Conservation (phyloP, 495 filamentous ascomycete species). For the Penicillium parvum region DNA sequence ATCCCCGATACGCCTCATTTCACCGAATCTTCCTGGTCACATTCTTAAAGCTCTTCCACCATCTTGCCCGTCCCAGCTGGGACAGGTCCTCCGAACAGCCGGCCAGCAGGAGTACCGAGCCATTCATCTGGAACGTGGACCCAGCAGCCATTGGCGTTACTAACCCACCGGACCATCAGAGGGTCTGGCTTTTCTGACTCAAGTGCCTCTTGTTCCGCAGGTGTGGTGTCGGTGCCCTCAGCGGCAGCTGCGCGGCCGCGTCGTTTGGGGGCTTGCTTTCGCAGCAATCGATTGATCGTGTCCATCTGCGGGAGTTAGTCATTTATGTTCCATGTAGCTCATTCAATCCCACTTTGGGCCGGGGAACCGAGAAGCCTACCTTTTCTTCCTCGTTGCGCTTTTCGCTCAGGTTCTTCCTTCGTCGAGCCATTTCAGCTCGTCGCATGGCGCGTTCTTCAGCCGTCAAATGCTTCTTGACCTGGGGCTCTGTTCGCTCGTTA, state of each 20-base stretch:
- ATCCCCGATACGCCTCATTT: slow-evolving; percentile 27
- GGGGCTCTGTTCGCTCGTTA: slow-evolving; percentile 62
- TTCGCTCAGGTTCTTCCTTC: slow-evolving; percentile 93
- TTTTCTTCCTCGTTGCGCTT: slow-evolving; percentile 99
- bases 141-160: slow-evolving; percentile 60
- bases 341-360: no score
- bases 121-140: slow-evolving; percentile 80
- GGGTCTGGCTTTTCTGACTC: slow-evolving; percentile 57
- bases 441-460: slow-evolving; percentile 95
- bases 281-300: slow-evolving; percentile 94
- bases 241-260: slow-evolving; percentile 49
- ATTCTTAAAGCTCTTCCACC: slow-evolving; percentile 42
- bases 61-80: slow-evolving; percentile 31
- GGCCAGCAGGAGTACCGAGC: slow-evolving; percentile 64
- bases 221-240: slow-evolving; percentile 44
- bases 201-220: slow-evolving; percentile 53
- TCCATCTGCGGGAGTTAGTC: slow-evolving; percentile 62
- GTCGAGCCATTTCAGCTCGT: slow-evolving; percentile 90
- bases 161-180: slow-evolving; percentile 75
- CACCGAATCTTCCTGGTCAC: slow-evolving; percentile 6
- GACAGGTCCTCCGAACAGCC: slow-evolving; percentile 48
- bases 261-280: slow-evolving; percentile 90
- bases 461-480: slow-evolving; percentile 87
- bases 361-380: slow-evolving; percentile 42
- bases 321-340: not conserved